Conservation (phyloP, 2,329 filamentous ascomycete genomes). For the Trichoderma gracile region DNA sequence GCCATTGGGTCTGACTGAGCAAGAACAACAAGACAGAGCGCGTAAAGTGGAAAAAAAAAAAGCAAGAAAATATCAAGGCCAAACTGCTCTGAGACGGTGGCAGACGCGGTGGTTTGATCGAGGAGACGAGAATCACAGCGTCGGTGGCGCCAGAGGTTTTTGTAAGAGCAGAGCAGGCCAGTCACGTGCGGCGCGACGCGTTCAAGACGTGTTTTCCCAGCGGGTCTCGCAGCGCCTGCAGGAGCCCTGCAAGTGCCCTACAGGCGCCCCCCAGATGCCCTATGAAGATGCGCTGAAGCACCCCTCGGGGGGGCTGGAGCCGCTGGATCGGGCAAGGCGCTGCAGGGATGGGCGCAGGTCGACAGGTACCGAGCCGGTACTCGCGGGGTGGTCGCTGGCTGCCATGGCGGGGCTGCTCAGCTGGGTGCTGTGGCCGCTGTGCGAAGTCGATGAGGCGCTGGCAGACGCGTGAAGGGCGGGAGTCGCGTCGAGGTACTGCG, state of each 20-base stretch:
- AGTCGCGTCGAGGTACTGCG: conserved; percentile 31
- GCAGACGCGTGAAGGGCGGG: conserved; percentile 30
- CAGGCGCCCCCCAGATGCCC: too few species aligned
- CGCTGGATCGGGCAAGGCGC: conserved; percentile 21
- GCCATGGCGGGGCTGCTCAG: conserved; percentile 19
- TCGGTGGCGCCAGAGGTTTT: conserved; percentile 41
- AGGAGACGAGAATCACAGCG: conserved; percentile 28
- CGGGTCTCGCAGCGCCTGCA: conserved; percentile 31
- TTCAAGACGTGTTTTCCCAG: conserved; percentile 36
- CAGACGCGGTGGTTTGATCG: conserved; percentile 36
- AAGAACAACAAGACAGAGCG: conserved; percentile 27
- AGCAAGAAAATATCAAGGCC: conserved; percentile 11
- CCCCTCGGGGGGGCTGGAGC: conserved; percentile 20
- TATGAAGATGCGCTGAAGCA: background rate
- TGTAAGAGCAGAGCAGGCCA: conserved; percentile 40
- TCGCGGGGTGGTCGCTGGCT: background rate
- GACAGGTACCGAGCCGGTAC: conserved; percentile 21
- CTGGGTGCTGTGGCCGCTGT: conserved; percentile 27
- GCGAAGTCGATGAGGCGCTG: conserved; percentile 13
- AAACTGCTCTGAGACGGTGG: conserved; percentile 29
- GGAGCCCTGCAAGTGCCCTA: conserved; percentile 25
- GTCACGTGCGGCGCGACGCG: conserved; percentile 44
- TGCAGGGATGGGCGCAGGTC: conserved; percentile 6
- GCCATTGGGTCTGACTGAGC: conserved; percentile 32
- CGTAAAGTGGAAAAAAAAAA: conserved; percentile 24